Conservation (phyloP, 805 yeast species). For the Helenozyma baotianmanensis region DNA sequence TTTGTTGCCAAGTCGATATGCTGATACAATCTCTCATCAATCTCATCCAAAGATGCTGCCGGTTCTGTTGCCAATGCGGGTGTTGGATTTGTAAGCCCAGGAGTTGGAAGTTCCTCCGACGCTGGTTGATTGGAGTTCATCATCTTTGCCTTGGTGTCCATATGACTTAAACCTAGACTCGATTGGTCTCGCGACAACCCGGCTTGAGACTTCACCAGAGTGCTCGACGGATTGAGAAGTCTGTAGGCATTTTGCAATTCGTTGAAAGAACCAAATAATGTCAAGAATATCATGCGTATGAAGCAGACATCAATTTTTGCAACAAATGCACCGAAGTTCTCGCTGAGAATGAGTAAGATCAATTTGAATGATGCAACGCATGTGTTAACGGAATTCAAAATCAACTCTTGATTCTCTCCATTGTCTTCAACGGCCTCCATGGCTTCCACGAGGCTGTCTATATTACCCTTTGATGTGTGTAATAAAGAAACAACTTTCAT, state of each 20-base stretch:
- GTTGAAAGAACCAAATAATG: constrained; percentile 54
- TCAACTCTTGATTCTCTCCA: constrained; percentile 26
- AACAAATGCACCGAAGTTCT: constrained; percentile 46
- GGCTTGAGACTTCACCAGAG: background rate
- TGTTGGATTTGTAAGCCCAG: too few relatives aligned
- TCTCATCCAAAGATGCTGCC: constrained; percentile 30
- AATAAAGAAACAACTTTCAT: constrained; percentile 49
- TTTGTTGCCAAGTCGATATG: constrained; percentile 58
- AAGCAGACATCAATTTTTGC: constrained; percentile 59
- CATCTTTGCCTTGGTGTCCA: constrained; percentile 7
- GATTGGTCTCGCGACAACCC: constrained; percentile 5
- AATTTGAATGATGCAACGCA: constrained; percentile 47
- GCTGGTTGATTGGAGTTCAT: too few relatives aligned
- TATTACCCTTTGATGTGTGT: constrained; percentile 49
- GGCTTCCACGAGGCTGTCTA: constrained; percentile 53
- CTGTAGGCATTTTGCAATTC: constrained; percentile 67
- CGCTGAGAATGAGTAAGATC: constrained; percentile 45
- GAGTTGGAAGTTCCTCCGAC: background rate
- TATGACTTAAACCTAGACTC: background rate
- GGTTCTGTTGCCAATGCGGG: constrained; percentile 9
- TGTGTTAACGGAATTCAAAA: constrained; percentile 26
- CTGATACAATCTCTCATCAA: constrained; percentile 64
- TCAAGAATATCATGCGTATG: constrained; percentile 26
- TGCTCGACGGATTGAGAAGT: constrained; percentile 19
- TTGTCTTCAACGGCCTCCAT: constrained; percentile 45